These are phyloP conservation scores for Cafeteria roenbergensis DNA, from an alignment of 108 stramenopile genomes.

Conservation along the genomic window DNA sequence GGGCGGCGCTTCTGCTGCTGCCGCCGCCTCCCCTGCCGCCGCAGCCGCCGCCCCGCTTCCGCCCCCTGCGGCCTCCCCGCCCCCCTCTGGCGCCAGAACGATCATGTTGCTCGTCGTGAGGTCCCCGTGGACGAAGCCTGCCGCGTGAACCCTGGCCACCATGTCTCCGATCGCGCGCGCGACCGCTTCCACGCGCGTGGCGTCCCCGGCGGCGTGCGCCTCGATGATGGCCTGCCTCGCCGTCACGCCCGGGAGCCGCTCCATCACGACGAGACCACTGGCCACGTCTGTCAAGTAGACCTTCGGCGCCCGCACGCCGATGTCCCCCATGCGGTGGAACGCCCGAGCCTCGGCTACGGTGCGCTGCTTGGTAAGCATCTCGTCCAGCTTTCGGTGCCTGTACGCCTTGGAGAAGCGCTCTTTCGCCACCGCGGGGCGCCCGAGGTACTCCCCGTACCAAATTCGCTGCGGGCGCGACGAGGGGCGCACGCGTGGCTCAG, in stretches of 20 bases:
- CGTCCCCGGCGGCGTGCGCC: background rate
- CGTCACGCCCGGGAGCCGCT: conserved; percentile 32
- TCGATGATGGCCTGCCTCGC: conserved; percentile 29
- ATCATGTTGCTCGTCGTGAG: conserved; percentile 88
- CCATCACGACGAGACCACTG: conserved; percentile 35
- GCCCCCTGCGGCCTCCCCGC: no score
- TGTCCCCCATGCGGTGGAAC: conserved; percentile 42
- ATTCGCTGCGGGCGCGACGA: conserved; percentile 1
- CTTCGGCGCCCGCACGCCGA: conserved; percentile 47
- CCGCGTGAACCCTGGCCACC: conserved; percentile 69
- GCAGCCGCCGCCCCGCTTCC: no score
- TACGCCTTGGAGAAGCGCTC: conserved; percentile 84
- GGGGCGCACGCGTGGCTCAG: no score
- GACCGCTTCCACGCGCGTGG: conserved; percentile 6
- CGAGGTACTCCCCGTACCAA: background rate
- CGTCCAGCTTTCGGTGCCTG: conserved; percentile 74
- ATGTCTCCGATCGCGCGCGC: conserved; percentile 39
- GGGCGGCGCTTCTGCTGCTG: no score
- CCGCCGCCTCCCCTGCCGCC: no score
- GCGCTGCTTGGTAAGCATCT: conserved; percentile 65
- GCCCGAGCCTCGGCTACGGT: conserved; percentile 60
- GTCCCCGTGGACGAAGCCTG: conserved; percentile 80
- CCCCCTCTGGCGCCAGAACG: no score
- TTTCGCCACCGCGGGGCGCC: conserved; percentile 52
- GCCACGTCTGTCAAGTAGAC: conserved; percentile 49